Percentiles rank a stretch among this genome's conserved stretches.
phyloP scores from a whole-genome alignment of 2,329 filamentous ascomycete genomes.

The Rhinocladiella similis region DNA sequence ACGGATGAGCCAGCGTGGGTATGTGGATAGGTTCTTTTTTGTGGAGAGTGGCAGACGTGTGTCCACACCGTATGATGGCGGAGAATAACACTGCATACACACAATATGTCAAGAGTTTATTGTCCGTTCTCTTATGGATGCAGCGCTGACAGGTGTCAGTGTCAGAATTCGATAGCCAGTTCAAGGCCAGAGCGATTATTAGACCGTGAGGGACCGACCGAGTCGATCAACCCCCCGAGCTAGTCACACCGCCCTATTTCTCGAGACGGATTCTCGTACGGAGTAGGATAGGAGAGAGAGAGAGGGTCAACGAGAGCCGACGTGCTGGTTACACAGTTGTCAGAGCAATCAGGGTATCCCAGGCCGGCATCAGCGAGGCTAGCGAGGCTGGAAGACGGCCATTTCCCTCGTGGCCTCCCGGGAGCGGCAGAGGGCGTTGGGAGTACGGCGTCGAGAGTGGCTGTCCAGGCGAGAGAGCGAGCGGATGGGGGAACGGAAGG shows the following conservation, averaged over 20 bases:
- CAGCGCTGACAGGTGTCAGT: not conserved
- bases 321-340: slow-evolving; percentile 20
- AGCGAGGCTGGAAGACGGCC: not conserved
- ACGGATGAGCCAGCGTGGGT: slow-evolving; percentile 2
- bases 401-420: not conserved
- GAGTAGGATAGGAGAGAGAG: not conserved
- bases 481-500: slow-evolving; percentile 15
- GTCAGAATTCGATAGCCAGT: not conserved
- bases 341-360: slow-evolving; percentile 21
- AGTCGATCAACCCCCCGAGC: too few species aligned
- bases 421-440: not conserved
- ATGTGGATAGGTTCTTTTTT: not conserved
- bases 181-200: too few species aligned
- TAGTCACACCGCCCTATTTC: not conserved
- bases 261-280: not conserved
- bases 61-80: not conserved
- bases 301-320: not conserved
- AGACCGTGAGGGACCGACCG: too few species aligned
- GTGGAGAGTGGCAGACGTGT: slow-evolving; percentile 7
- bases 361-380: not conserved
- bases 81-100: too few species aligned
- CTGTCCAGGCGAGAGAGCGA: not conserved
- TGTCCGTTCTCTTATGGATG: too few species aligned
- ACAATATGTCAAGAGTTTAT: too few species aligned
- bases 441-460: too few species aligned